Conservation (phyloP, 1,139 yeast genomes). For the Debaryomyces udenii region DNA sequence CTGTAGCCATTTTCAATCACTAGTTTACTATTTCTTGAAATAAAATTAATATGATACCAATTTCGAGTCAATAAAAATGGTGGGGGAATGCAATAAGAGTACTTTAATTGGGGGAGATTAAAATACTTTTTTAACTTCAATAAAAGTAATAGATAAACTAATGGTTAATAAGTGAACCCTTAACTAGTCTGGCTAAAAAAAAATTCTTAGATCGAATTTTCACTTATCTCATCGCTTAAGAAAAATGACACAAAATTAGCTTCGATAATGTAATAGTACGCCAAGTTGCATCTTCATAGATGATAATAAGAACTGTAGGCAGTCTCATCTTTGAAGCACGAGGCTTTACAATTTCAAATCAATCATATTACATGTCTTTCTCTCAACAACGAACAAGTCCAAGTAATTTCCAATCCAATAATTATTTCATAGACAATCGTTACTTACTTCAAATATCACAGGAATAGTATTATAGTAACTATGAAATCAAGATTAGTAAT, state of each 20-base stretch:
- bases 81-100: constrained; percentile 14
- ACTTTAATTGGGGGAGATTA: constrained; percentile 20
- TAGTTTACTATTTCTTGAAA: constrained; percentile 9
- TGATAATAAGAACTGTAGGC: constrained; percentile 4
- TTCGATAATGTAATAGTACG: background rate
- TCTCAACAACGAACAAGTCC: constrained; percentile 19
- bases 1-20: constrained; percentile 22
- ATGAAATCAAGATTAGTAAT: constrained; percentile 19
- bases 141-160: constrained; percentile 7
- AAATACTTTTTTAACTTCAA: constrained; percentile 15
- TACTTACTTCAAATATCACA: constrained; percentile 15
- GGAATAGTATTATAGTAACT: constrained; percentile 10
- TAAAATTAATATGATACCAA: constrained; percentile 4
- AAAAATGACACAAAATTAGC: constrained; percentile 8
- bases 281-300: background rate
- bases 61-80: constrained; percentile 3
- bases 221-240: constrained; percentile 7
- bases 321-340: background rate
- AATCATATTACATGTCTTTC: constrained; percentile 8
- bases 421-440: background rate
- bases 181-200: background rate
- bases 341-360: too few relatives aligned
- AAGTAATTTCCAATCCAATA: background rate
- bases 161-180: constrained; percentile 3
- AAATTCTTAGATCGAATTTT: constrained; percentile 4